Evolutionary conservation across 1,284 basidiomycete species (phyloP).

Genomic region (Mycocalia duriaeana): DNA sequence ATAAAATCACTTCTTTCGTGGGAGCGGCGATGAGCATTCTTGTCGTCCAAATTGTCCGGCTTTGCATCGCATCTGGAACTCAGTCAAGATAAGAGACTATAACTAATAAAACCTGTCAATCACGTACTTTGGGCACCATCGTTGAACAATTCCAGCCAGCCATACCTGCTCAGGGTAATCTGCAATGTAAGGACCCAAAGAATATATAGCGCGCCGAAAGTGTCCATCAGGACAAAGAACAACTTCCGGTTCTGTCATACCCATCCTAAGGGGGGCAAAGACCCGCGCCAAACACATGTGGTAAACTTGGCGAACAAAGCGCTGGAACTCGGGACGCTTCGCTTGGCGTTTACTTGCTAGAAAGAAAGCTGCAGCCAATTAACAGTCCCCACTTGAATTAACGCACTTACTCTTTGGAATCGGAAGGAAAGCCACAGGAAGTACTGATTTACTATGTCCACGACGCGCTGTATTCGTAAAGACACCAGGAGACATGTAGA

Average conservation of each 20-base stretch:
- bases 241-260: conserved; percentile 19
- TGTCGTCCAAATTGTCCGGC: conserved; percentile 15
- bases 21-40: conserved; percentile 8
- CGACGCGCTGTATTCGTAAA: not conserved
- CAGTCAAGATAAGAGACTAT: not conserved
- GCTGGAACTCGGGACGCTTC: conserved; percentile 15
- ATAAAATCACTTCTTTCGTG: conserved; percentile 23
- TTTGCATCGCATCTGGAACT: conserved; percentile 19
- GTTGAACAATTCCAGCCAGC: conserved; percentile 16
- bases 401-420: conserved; percentile 1
- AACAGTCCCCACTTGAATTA: too few species aligned
- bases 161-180: conserved; percentile 22
- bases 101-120: not conserved
- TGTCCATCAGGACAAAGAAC: conserved; percentile 20
- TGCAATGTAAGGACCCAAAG: conserved; percentile 21
- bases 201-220: conserved; percentile 15
- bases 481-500: not conserved
- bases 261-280: conserved; percentile 11
- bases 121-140: conserved; percentile 21
- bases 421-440: not conserved
- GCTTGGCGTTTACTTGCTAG: conserved; percentile 15
- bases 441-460: not conserved
- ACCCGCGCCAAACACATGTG: conserved; percentile 20
- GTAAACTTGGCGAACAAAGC: conserved; percentile 22
- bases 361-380: too few species aligned